A percentile compares a stretch with the other conserved stretches of the same genome.
Conservation (phyloP, 306 rosid species). For the Chamaecrista fasciculata region DNA sequence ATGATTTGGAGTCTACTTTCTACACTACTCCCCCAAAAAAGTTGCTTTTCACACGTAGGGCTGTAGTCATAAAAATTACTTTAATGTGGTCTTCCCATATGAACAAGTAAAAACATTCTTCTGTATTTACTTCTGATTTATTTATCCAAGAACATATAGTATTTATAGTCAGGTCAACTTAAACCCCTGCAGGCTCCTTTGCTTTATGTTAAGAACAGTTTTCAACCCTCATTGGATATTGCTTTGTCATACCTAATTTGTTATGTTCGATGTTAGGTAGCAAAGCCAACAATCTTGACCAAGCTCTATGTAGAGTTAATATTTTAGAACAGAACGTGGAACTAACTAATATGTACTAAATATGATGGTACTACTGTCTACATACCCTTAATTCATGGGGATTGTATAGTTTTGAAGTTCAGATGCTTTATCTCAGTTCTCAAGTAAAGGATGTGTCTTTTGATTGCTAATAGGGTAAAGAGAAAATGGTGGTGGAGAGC, state of each 20-base stretch:
- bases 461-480: constrained; percentile 43
- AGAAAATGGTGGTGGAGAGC: constrained; percentile 34
- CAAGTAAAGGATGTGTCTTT: constrained; percentile 48
- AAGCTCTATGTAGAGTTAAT: not conserved
- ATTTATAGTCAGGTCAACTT: constrained; percentile 19
- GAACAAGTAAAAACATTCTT: not conserved
- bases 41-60: constrained; percentile 49
- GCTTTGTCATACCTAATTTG: constrained; percentile 17
- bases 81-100: not conserved
- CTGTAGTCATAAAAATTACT: not conserved
- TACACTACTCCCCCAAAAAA: constrained; percentile 45
- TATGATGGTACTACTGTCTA: not conserved
- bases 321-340: not conserved
- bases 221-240: constrained; percentile 3
- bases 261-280: constrained; percentile 15
- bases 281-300: constrained; percentile 12
- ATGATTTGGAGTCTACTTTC: constrained; percentile 62
- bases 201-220: not conserved
- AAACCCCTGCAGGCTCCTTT: not conserved
- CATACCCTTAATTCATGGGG: constrained; percentile 13
- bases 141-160: not conserved
- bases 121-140: not conserved
- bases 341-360: not conserved
- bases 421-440: constrained; percentile 41
- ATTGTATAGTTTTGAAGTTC: constrained; percentile 32